phyloP scores from a whole-genome alignment of 169 alveolate species.

The Plasmodium inui region DNA sequence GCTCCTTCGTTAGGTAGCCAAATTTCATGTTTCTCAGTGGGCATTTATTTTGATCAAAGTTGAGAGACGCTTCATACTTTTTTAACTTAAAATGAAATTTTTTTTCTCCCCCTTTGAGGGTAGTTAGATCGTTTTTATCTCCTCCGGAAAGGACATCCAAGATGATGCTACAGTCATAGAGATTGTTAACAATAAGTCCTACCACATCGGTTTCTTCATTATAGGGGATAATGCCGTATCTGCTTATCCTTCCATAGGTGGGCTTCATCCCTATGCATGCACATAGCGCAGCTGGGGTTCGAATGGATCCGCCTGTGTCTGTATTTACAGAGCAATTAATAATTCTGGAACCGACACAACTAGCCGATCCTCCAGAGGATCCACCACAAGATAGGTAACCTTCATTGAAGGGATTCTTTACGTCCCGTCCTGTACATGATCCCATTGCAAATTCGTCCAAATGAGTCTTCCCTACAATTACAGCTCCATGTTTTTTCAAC shows the following conservation, averaged over 20 bases:
- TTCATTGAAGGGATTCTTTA: slow-evolving; percentile 76
- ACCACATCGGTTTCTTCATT: slow-evolving; percentile 74
- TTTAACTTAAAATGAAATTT: slow-evolving; percentile 19
- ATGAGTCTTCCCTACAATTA: slow-evolving; percentile 80
- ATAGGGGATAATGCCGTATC: slow-evolving; percentile 67
- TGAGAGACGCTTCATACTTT: slow-evolving; percentile 17
- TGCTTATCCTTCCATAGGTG: slow-evolving; percentile 73
- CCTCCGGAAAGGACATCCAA: slow-evolving; percentile 46
- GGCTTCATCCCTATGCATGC: slow-evolving; percentile 83
- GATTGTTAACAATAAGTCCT: slow-evolving; percentile 52
- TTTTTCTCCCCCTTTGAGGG: slow-evolving; percentile 6
- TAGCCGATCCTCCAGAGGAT: slow-evolving; percentile 86
- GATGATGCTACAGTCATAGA: slow-evolving; percentile 55
- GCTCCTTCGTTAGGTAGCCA: slow-evolving; percentile 25
- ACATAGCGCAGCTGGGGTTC: slow-evolving; percentile 81
- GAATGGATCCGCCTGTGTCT: slow-evolving; percentile 85
- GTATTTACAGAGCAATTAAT: slow-evolving; percentile 79
- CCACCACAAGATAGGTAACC: slow-evolving; percentile 79
- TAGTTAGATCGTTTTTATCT: slow-evolving; percentile 44
- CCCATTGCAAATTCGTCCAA: slow-evolving; percentile 86
- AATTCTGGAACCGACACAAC: slow-evolving; percentile 79
- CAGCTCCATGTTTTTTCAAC: slow-evolving; percentile 76
- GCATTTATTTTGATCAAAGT: background rate
- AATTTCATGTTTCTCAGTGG: slow-evolving; percentile 39
- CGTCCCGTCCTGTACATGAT: slow-evolving; percentile 62